Evolutionary conservation across 345 rosid genomes (phyloP), one percentile per base, ranked within the genome.

Genomic region (Acer yangbiense): DNA sequence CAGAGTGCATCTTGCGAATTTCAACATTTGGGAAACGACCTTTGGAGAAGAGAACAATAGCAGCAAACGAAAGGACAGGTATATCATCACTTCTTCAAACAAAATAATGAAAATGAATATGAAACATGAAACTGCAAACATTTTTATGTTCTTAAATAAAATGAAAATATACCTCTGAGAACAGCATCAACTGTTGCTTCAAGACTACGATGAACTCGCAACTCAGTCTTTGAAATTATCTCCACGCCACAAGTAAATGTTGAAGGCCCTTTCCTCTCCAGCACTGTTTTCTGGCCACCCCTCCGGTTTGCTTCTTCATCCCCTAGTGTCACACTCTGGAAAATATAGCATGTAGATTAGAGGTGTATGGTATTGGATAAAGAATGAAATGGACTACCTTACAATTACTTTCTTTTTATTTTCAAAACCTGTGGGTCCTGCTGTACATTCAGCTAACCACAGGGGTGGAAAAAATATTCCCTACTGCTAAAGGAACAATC

Each of bases 131-230:
- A 58, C 54, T 39, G 44, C 61, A 78, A 20, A 17, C 18, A 35
- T 20, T 69, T 72, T 16, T 2, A 61, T n/a, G 50, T 44, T 32
- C 66, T 61, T 43, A 67, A 63, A 46, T 55, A 43, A 23, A 50
- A 71, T 68, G 23, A 76, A 77, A 78, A 41, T 43, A 41, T 74
- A 89, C 97, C 98, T 79, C 92, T 79, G 65, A 95, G 95, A 85
- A 93, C 57, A 46, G 91, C 89, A 88, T 95, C 97, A 48, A 95
- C 97, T 76, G 98, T 92, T 78, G 90, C 95, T 84, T 93, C 98
- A 77, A 95, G 91, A 85, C 92, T 86, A 73, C 85, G 87, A 90
- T 95, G 98, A 84, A 95, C 92, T 77, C 93, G 91, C 86, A 93
- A 82, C 86, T 91, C 94, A 68, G 85, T 88, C 86, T 90, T 95